These are phyloP conservation scores for Phytophthora sansomeana DNA, from an alignment of 352 stramenopile species.

Conservation along the genomic window DNA sequence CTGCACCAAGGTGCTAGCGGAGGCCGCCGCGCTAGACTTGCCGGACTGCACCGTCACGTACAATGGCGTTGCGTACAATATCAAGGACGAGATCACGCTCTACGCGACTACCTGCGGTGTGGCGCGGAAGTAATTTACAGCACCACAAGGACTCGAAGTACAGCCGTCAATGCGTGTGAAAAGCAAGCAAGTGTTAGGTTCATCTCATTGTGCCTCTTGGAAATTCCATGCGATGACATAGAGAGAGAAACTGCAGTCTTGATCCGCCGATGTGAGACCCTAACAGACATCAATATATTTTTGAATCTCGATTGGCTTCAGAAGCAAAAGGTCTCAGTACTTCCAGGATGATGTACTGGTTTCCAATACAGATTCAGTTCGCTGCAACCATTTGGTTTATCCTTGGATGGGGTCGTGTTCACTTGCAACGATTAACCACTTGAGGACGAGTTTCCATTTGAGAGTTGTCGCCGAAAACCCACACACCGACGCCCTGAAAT, in stretches of 20 bases:
- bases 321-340: too few species aligned
- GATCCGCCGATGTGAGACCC: not conserved
- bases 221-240: conserved; percentile 5
- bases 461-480: conserved; percentile 2
- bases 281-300: too few species aligned
- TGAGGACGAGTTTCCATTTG: conserved; percentile 15
- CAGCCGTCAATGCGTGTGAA: conserved; percentile 15
- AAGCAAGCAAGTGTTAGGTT: conserved; percentile 10
- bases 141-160: not conserved
- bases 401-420: conserved; percentile 19
- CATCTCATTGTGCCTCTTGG: conserved; percentile 5
- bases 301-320: too few species aligned
- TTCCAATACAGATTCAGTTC: conserved; percentile 19
- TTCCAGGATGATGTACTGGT: too few species aligned
- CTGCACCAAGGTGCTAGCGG: conserved; percentile 34
- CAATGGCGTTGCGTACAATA: conserved; percentile 34
- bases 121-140: conserved; percentile 21
- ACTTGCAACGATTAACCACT: conserved; percentile 14
- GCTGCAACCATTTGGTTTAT: conserved; percentile 28
- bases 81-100: conserved; percentile 35
- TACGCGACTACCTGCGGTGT: conserved; percentile 32
- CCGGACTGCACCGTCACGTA: conserved; percentile 41
- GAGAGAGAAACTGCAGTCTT: too few species aligned
- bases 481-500: conserved; percentile 14
- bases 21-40: conserved; percentile 27